Conservation (phyloP, 2,329 filamentous ascomycete species). For the Rosellinia necatrix region DNA sequence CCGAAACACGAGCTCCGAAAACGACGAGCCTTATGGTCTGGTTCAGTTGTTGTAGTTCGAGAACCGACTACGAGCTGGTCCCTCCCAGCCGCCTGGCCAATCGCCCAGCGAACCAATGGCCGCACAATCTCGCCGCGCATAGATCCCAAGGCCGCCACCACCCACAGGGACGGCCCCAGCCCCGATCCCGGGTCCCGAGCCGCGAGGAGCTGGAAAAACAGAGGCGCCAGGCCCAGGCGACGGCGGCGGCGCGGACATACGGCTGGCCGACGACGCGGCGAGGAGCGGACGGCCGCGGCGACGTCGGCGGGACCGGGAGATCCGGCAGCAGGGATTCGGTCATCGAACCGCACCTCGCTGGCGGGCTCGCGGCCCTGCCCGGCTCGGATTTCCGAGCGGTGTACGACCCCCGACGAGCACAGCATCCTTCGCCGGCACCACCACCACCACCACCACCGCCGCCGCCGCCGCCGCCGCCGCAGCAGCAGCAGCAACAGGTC, state of each 20-base stretch:
- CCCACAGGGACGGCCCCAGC: not conserved
- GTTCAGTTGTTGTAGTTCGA: constrained; percentile 21
- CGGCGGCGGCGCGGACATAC: constrained; percentile 28
- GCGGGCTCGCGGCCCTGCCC: constrained; percentile 27
- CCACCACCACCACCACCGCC: not conserved
- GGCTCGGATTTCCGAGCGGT: constrained; percentile 26
- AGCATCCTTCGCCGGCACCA: not conserved
- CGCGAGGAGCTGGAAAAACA: constrained; percentile 18
- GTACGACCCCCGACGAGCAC: constrained; percentile 25
- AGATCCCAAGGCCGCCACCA: no score
- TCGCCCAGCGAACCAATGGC: no score
- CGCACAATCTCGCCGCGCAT: no score
- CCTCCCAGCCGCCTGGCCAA: constrained; percentile 16
- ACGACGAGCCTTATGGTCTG: no score
- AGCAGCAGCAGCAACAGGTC: not conserved
- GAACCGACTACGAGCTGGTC: constrained; percentile 20
- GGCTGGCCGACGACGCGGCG: constrained; percentile 27
- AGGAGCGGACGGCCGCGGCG: not conserved
- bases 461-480: not conserved
- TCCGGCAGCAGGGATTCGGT: constrained; percentile 28
- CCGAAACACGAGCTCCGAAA: no score
- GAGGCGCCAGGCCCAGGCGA: constrained; percentile 23
- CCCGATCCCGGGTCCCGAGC: not conserved
- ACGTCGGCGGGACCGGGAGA: not conserved
- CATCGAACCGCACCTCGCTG: constrained; percentile 27